Conservation (phyloP, 257 asterid genomes). For the Solanum bulbocastanum region DNA sequence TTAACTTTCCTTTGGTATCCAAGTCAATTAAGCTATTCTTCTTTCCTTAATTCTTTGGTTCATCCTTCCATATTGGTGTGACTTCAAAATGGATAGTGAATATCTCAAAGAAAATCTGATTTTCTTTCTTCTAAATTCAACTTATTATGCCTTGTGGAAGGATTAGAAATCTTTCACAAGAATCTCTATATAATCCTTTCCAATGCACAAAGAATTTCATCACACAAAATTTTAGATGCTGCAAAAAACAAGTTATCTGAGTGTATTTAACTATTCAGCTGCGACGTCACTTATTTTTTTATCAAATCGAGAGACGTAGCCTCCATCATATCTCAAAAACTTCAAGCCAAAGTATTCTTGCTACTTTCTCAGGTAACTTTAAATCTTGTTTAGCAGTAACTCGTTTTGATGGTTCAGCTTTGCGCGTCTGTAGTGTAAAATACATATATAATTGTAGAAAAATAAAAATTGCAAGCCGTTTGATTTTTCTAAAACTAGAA, state of each 20-base stretch:
- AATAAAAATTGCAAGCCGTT: too few relatives aligned
- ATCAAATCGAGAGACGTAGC: background rate
- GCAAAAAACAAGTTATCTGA: background rate
- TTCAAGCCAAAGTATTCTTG: background rate
- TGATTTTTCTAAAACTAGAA: too few relatives aligned
- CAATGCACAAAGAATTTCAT: background rate
- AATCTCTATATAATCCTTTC: background rate
- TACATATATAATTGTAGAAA: too few relatives aligned
- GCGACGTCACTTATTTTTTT: background rate
- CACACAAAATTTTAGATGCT: background rate
- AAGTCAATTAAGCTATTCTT: background rate
- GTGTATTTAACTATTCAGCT: too few relatives aligned
- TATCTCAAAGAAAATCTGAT: too few relatives aligned
- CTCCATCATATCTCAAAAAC: background rate
- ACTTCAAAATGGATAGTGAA: background rate
- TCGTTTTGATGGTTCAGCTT: background rate
- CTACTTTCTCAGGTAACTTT: too few relatives aligned
- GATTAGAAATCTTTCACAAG: too few relatives aligned
- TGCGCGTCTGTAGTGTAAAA: background rate
- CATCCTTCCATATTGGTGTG: background rate
- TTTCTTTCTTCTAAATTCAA: too few relatives aligned
- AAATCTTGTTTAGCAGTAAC: background rate
- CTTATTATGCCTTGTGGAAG: background rate
- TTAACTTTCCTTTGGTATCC: background rate
- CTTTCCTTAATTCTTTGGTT: background rate